Evolutionary conservation across 139 green algal genomes (phyloP).

Genomic region (Ettlia oleoabundans): DNA sequence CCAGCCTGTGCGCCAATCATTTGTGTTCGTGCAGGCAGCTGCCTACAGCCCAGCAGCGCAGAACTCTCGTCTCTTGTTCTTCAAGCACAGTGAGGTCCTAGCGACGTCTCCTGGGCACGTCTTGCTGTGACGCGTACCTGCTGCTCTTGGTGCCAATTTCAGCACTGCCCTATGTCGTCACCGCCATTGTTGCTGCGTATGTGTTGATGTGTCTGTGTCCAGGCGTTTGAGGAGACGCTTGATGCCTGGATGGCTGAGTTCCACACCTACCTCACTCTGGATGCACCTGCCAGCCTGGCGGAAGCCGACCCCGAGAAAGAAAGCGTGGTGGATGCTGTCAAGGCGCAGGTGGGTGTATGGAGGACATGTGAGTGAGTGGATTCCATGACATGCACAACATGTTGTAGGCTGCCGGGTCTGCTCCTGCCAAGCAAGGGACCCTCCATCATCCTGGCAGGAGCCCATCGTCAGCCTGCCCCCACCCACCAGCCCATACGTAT

Average conservation of each 20-base stretch:
- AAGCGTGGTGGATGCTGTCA: slow-evolving; percentile 75
- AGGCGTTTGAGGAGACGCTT: slow-evolving; percentile 91
- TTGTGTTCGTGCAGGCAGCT: too few relatives aligned
- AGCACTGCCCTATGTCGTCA: too few relatives aligned
- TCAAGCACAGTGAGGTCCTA: too few relatives aligned
- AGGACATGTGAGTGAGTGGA: background rate
- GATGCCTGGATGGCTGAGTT: slow-evolving; percentile 92
- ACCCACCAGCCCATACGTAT: background rate
- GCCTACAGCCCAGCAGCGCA: too few relatives aligned
- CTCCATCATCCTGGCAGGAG: background rate
- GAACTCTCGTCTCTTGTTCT: too few relatives aligned
- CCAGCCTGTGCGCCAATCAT: too few relatives aligned
- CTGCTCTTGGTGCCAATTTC: too few relatives aligned
- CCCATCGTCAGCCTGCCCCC: background rate
- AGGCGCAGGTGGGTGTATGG: slow-evolving; percentile 67
- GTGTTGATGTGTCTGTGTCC: background rate
- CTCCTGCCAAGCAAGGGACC: too few relatives aligned
- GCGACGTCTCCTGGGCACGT: too few relatives aligned
- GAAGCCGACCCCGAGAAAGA: slow-evolving; percentile 69
- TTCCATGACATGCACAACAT: background rate
- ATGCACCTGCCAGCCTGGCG: slow-evolving; percentile 63
- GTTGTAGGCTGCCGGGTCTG: background rate
- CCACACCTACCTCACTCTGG: slow-evolving; percentile 76
- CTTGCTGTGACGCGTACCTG: too few relatives aligned
- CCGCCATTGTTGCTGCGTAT: too few relatives aligned